phyloP scores from a whole-genome alignment of 805 yeast genomes.

The Ogataea methanolica region DNA sequence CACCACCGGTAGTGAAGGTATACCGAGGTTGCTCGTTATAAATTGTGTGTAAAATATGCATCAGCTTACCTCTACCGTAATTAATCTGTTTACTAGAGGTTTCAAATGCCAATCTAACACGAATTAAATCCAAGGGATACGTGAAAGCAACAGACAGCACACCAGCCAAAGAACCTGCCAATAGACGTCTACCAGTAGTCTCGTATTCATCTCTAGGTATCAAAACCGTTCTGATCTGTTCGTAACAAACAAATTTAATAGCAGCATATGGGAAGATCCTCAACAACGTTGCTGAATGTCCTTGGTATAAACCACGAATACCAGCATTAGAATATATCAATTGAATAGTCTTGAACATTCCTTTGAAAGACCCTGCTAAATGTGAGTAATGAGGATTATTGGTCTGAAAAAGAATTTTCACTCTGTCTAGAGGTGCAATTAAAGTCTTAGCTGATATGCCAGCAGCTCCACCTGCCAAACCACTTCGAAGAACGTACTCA shows the following conservation, averaged over 20 bases:
- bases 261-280: conserved; percentile 97
- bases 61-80: conserved; percentile 28
- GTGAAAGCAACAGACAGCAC: conserved; percentile 81
- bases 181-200: conserved; percentile 71
- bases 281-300: conserved; percentile 89
- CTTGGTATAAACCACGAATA: conserved; percentile 77
- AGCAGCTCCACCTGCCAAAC: conserved; percentile 91
- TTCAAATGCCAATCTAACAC: conserved; percentile 90
- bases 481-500: conserved; percentile 79
- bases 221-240: conserved; percentile 75
- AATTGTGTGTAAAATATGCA: conserved; percentile 25
- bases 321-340: conserved; percentile 71
- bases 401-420: conserved; percentile 92
- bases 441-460: conserved; percentile 95
- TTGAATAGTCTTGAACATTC: conserved; percentile 67
- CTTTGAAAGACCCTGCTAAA: conserved; percentile 75
- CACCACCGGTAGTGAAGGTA: conserved; percentile 25
- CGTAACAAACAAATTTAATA: conserved; percentile 93
- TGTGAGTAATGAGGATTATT: conserved; percentile 82
- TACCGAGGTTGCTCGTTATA: conserved; percentile 32
- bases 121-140: conserved; percentile 84
- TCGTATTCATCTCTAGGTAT: conserved; percentile 76
- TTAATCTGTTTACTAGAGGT: conserved; percentile 39
- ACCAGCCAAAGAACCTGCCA: conserved; percentile 91
- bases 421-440: conserved; percentile 93